Evolutionary conservation across 2,329 filamentous ascomycete species (phyloP).

Genomic region (Leptodontidium sp.): DNA sequence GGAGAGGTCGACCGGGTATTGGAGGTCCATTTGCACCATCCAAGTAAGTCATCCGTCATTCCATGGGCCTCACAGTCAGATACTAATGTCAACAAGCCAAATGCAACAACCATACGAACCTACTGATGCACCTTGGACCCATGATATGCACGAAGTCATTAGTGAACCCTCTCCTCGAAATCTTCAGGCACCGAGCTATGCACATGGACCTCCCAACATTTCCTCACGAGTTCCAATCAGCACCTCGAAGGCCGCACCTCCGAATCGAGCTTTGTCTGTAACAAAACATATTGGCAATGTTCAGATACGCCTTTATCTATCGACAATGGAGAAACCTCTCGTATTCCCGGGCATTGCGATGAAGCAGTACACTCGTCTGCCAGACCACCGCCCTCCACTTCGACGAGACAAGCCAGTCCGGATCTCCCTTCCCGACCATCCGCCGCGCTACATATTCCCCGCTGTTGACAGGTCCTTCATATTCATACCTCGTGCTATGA

Average conservation of each 20-base stretch:
- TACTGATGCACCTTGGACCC: constrained; percentile 82
- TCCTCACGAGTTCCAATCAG: constrained; percentile 41
- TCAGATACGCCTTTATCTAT: constrained; percentile 82
- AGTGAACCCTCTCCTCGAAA: constrained; percentile 52
- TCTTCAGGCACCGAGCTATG: constrained; percentile 34
- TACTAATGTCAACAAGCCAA: constrained; percentile 48
- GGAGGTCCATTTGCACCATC: constrained; percentile 66
- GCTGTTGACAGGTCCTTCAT: constrained; percentile 92
- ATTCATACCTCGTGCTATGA: constrained; percentile 92
- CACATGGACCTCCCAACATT: constrained; percentile 51
- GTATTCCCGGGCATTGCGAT: constrained; percentile 79
- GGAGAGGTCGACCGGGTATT: constrained; percentile 65
- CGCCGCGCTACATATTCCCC: constrained; percentile 90
- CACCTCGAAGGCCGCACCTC: constrained; percentile 66
- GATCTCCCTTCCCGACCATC: constrained; percentile 83
- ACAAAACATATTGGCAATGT: constrained; percentile 86
- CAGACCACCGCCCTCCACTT: constrained; percentile 91
- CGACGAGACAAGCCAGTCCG: constrained; percentile 96
- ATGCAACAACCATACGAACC: constrained; percentile 62
- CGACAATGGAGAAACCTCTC: constrained; percentile 75
- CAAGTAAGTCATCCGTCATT: constrained; percentile 60
- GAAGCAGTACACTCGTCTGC: constrained; percentile 91
- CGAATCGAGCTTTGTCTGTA: constrained; percentile 81
- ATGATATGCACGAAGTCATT: constrained; percentile 90
- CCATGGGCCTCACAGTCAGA: constrained; percentile 25